These are phyloP conservation scores for Zasmidium angulare DNA, from an alignment of 2,329 filamentous ascomycete genomes.

Conservation along the genomic window DNA sequence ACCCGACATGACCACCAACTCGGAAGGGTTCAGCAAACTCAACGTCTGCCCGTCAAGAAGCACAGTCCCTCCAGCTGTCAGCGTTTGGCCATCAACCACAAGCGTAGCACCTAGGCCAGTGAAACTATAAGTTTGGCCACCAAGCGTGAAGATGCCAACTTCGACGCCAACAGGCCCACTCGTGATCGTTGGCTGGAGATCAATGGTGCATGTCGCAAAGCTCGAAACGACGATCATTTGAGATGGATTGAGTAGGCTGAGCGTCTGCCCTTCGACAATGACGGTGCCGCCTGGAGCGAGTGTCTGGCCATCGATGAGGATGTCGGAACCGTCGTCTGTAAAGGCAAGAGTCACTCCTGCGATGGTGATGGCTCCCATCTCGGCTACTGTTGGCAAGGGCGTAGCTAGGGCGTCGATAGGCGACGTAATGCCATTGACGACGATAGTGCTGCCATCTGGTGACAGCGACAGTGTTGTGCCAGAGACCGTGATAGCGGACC, in stretches of 20 bases:
- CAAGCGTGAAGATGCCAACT: not conserved
- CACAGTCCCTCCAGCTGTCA: not conserved
- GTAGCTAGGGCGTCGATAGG: not conserved
- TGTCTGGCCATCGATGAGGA: not conserved
- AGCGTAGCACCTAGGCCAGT: not conserved
- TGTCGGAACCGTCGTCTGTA: not conserved
- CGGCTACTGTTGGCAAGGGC: not conserved
- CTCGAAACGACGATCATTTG: not conserved
- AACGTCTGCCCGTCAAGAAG: not conserved
- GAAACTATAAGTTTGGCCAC: not conserved
- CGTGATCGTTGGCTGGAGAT: not conserved
- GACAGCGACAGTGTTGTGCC: not conserved
- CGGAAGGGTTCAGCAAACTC: not conserved
- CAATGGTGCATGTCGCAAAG: not conserved
- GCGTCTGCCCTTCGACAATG: not conserved
- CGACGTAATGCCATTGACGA: not conserved
- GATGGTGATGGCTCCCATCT: not conserved
- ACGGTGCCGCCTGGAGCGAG: not conserved
- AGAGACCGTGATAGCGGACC: not conserved
- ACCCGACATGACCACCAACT: not conserved
- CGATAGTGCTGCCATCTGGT: not conserved
- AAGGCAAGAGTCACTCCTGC: not conserved
- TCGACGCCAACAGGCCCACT: not conserved
- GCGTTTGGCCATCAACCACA: not conserved
- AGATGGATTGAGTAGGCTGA: not conserved